These are phyloP conservation scores for Iberis amara DNA, from an alignment of 441 rosid species.

Conservation along the genomic window DNA sequence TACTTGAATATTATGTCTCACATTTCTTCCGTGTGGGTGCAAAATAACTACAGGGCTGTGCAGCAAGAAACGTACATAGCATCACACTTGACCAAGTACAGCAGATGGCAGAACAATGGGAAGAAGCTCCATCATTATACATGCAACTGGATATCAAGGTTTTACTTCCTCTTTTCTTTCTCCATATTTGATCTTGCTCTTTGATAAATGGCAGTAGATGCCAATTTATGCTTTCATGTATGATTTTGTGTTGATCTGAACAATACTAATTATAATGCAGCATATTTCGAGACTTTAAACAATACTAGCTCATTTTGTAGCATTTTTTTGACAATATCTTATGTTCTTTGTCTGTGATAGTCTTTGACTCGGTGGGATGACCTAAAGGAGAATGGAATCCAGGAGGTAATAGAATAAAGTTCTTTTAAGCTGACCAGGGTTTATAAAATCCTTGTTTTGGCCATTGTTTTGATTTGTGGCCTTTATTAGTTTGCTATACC, in stretches of 20 bases:
- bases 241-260: constrained; percentile 10
- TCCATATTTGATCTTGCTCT: constrained; percentile 7
- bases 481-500: background rate
- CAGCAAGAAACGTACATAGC: constrained; percentile 90
- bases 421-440: constrained; percentile 1
- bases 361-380: constrained; percentile 72
- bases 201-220: constrained; percentile 10
- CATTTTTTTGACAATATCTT: background rate
- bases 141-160: constrained; percentile 77
- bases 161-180: constrained; percentile 8
- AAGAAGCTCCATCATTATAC: constrained; percentile 75
- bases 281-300: constrained; percentile 2
- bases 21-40: constrained; percentile 11
- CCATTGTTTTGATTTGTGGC: background rate
- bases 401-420: constrained; percentile 53
- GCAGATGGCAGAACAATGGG: constrained; percentile 80
- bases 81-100: constrained; percentile 71
- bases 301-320: background rate
- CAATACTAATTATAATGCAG: background rate
- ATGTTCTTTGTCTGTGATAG: constrained; percentile 42
- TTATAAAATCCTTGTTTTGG: constrained; percentile 1
- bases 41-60: constrained; percentile 71
- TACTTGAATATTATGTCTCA: background rate
- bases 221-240: constrained; percentile 7
- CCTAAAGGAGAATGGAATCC: constrained; percentile 72